Evolutionary conservation across 805 yeast genomes (phyloP).

Genomic region (Candida ipomoeae): DNA sequence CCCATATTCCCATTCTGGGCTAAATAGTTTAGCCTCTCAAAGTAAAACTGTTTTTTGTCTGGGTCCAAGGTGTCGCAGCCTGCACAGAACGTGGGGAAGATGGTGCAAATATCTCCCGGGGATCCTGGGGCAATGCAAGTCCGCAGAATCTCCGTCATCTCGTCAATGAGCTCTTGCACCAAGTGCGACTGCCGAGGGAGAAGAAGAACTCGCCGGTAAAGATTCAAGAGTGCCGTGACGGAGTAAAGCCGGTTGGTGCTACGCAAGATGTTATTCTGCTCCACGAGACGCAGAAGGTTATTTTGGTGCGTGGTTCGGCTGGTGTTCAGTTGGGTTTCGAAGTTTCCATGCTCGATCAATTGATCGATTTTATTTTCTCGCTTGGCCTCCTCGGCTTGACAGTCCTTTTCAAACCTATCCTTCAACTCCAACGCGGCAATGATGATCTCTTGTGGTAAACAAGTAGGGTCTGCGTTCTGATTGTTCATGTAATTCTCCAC

Average conservation of each 20-base stretch:
- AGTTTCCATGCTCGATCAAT: conserved; percentile 12
- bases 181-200: conserved; percentile 43
- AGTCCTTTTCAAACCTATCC: conserved; percentile 10
- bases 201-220: conserved; percentile 52
- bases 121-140: conserved; percentile 41
- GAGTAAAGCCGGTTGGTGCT: conserved; percentile 52
- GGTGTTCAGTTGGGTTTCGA: not conserved
- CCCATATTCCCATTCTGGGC: conserved; percentile 40
- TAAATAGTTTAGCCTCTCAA: conserved; percentile 38
- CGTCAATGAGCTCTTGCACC: conserved; percentile 46
- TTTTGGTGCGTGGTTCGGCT: not conserved
- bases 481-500: conserved; percentile 20
- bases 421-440: conserved; percentile 37
- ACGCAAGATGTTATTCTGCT: conserved; percentile 33
- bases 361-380: conserved; percentile 12
- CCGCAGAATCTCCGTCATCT: conserved; percentile 35
- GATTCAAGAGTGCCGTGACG: conserved; percentile 50
- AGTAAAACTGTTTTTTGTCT: conserved; percentile 31
- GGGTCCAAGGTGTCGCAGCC: conserved; percentile 52
- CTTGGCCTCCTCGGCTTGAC: conserved; percentile 14
- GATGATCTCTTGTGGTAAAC: conserved; percentile 22
- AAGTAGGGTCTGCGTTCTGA: conserved; percentile 12
- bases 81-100: conserved; percentile 53
- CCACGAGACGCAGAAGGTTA: conserved; percentile 20
- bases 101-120: conserved; percentile 52